Evolutionary conservation across 192 early-diverging fungal species (phyloP).

Genomic region (Coemansia sp.): DNA sequence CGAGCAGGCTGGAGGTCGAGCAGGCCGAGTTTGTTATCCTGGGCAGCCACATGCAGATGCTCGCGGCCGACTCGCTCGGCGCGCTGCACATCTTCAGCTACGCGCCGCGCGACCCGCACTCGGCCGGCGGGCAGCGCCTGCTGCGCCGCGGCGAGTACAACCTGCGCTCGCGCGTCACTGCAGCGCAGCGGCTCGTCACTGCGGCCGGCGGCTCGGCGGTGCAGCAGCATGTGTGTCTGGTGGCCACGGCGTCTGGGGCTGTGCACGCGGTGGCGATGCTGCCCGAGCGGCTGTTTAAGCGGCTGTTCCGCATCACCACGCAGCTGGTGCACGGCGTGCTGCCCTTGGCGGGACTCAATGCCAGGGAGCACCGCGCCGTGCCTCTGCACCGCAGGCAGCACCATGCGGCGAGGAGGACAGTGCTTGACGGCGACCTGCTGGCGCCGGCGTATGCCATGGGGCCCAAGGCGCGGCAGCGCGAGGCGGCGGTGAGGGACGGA

Average conservation of each 20-base stretch:
- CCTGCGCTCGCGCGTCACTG: conserved; percentile 69
- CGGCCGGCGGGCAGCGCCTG: conserved; percentile 82
- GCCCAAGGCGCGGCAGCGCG: conserved; percentile 66
- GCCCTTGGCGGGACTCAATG: conserved; percentile 88
- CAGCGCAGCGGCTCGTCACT: conserved; percentile 59
- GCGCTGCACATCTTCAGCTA: conserved; percentile 83
- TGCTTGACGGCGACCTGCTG: conserved; percentile 86
- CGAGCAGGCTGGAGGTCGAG: conserved; percentile 65
- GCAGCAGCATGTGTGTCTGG: conserved; percentile 50
- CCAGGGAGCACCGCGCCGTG: conserved; percentile 72
- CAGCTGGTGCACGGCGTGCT: conserved; percentile 78
- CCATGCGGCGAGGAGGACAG: conserved; percentile 68
- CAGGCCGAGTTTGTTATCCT: conserved; percentile 75
- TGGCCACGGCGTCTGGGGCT: conserved; percentile 27
- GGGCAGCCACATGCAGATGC: conserved; percentile 69
- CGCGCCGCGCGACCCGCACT: conserved; percentile 85
- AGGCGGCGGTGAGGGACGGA: conserved; percentile 88
- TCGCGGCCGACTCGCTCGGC: conserved; percentile 67
- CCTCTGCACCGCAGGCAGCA: conserved; percentile 62
- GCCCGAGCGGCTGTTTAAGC: conserved; percentile 89
- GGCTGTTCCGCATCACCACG: conserved; percentile 77
- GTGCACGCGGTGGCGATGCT: conserved; percentile 53
- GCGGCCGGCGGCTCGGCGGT: conserved; percentile 10
- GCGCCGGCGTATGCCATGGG: conserved; percentile 65
- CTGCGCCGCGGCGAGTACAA: conserved; percentile 88